Evolutionary conservation across 805 yeast species (phyloP).

Genomic region (Brettanomyces bruxellensis): DNA sequence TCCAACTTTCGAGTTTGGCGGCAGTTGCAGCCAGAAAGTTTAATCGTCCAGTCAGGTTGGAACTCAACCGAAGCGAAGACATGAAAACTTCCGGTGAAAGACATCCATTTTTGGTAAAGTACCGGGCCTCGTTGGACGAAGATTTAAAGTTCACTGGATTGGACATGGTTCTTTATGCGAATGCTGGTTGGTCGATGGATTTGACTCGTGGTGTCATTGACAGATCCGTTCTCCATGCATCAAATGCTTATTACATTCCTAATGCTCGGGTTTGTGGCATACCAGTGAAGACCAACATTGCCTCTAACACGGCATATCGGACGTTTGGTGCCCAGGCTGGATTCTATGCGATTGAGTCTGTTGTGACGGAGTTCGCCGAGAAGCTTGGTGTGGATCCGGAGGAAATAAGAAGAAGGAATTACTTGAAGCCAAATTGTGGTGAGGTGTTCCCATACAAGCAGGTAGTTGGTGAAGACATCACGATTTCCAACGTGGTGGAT

Average conservation of each 20-base stretch:
- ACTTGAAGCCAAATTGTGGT: conserved; percentile 21
- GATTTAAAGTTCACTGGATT: conserved; percentile 31
- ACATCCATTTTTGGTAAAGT: conserved; percentile 36
- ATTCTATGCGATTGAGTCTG: conserved; percentile 34
- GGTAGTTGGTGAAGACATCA: conserved; percentile 30
- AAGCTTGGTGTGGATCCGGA: conserved; percentile 31
- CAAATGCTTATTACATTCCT: conserved; percentile 35
- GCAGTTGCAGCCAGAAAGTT: conserved; percentile 35
- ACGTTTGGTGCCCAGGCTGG: conserved; percentile 46
- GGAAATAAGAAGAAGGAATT: conserved; percentile 28
- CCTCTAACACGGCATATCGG: conserved; percentile 40
- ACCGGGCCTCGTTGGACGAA: conserved; percentile 34
- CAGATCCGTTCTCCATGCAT: conserved; percentile 35
- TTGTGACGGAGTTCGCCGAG: conserved; percentile 32
- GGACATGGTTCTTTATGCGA: conserved; percentile 31
- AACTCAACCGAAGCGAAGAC: conserved; percentile 33
- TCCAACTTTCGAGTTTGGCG: conserved; percentile 30
- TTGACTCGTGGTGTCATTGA: conserved; percentile 40
- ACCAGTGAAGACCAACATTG: conserved; percentile 35
- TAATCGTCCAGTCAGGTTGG: conserved; percentile 33
- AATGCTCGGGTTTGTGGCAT: conserved; percentile 29
- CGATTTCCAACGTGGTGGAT: conserved; percentile 28
- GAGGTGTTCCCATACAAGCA: conserved; percentile 33
- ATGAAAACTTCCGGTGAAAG: conserved; percentile 38
- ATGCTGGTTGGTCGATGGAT: conserved; percentile 42